These are phyloP conservation scores for Thelonectria blattea DNA, from an alignment of 2,329 filamentous ascomycete genomes.

Conservation along the genomic window DNA sequence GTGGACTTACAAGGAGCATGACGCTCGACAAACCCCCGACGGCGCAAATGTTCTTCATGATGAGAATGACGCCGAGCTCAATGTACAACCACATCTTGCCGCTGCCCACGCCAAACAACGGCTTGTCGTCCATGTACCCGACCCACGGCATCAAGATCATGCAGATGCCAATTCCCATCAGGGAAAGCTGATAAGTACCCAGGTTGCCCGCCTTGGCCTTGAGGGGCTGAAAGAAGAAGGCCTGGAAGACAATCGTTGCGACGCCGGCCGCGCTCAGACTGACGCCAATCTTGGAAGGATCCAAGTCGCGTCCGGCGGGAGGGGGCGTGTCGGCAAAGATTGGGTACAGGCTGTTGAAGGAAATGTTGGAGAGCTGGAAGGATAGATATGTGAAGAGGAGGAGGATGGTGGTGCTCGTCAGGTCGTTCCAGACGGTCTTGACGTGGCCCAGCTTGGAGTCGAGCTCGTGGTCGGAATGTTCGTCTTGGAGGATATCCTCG, in stretches of 20 bases:
- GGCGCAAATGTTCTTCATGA: conserved; percentile 88
- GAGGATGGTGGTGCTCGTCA: conserved; percentile 82
- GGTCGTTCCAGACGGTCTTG: conserved; percentile 53
- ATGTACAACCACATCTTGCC: conserved; percentile 76
- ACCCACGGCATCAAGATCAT: conserved; percentile 92
- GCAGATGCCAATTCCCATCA: conserved; percentile 80
- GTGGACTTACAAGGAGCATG: conserved; percentile 78
- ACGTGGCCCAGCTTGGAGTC: conserved; percentile 24
- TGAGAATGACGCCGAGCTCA: conserved; percentile 79
- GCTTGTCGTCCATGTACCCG: conserved; percentile 71
- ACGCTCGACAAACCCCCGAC: conserved; percentile 91
- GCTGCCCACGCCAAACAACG: conserved; percentile 62
- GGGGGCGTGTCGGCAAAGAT: conserved; percentile 81
- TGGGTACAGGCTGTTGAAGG: conserved; percentile 93
- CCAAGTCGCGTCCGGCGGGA: conserved; percentile 78
- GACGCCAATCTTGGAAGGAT: conserved; percentile 81
- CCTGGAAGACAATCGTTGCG: conserved; percentile 88
- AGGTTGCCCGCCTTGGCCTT: conserved; percentile 84
- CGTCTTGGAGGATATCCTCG: conserved; percentile 27
- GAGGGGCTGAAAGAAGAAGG: conserved; percentile 80
- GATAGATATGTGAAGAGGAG: conserved; percentile 87
- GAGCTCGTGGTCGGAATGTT: conserved; percentile 39
- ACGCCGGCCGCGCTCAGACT: conserved; percentile 83
- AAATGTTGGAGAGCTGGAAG: conserved; percentile 92
- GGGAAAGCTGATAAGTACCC: conserved; percentile 77